Conservation (phyloP, 2,329 filamentous ascomycete genomes). For the Colletotrichum chlorophyti region DNA sequence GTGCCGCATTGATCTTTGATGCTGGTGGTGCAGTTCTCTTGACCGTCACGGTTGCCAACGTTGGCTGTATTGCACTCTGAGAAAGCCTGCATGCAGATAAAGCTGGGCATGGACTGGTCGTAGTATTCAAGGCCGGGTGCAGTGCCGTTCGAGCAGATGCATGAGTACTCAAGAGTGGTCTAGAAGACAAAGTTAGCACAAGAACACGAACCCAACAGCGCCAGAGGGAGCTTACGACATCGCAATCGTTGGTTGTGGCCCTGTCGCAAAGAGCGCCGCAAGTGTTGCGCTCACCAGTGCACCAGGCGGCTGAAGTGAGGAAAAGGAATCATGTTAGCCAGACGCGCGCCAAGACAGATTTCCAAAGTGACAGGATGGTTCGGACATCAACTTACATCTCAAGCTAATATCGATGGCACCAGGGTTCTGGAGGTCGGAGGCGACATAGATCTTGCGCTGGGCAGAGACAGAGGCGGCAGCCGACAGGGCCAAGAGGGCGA, state of each 20-base stretch:
- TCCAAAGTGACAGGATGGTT: background rate
- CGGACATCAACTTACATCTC: no score
- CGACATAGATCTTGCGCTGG: constrained; percentile 25
- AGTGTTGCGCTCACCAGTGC: constrained; percentile 56
- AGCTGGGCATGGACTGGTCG: constrained; percentile 57
- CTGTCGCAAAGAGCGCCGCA: constrained; percentile 56
- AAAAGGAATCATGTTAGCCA: background rate
- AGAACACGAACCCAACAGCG: background rate
- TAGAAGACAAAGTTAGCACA: constrained; percentile 34
- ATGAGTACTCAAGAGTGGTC: constrained; percentile 53
- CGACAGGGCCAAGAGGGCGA: constrained; percentile 27
- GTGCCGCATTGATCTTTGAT: constrained; percentile 57
- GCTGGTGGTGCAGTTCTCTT: constrained; percentile 55
- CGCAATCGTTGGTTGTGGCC: constrained; percentile 51
- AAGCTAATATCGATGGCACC: background rate
- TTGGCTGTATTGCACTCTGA: constrained; percentile 52
- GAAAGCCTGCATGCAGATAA: constrained; percentile 59
- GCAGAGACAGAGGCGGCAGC: constrained; percentile 24
- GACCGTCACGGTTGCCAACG: constrained; percentile 48
- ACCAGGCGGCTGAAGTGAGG: constrained; percentile 55
- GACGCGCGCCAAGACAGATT: background rate
- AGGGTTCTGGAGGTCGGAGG: constrained; percentile 25
- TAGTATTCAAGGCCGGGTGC: constrained; percentile 61
- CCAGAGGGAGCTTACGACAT: constrained; percentile 50
- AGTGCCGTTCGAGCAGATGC: constrained; percentile 56